Conservation (phyloP, 768 basidiomycete genomes). For the Tulasnella sp. region DNA sequence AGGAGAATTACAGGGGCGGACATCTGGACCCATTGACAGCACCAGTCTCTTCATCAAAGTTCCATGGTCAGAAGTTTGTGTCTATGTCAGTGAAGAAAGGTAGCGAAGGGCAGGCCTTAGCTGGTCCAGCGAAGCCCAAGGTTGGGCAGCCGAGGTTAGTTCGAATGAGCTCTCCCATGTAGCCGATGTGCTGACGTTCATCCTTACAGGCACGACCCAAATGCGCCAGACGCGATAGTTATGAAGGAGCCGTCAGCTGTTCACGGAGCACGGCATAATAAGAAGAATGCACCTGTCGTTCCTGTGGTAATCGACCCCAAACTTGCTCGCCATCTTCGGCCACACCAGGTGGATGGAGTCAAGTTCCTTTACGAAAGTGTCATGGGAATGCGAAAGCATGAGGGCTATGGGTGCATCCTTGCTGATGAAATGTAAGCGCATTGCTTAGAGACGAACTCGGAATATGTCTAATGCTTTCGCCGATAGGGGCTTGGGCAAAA, state of each 20-base stretch:
- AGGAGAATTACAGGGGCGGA: background rate
- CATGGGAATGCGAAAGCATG: conserved; percentile 88
- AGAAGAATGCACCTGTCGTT: conserved; percentile 62
- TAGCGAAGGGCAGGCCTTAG: background rate
- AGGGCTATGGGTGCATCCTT: conserved; percentile 87
- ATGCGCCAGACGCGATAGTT: conserved; percentile 70
- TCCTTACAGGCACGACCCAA: conserved; percentile 64
- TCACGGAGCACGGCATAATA: conserved; percentile 64
- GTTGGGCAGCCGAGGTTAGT: conserved; percentile 47
- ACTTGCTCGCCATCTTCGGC: conserved; percentile 67
- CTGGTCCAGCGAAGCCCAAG: conserved; percentile 27
- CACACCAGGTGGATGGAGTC: conserved; percentile 84
- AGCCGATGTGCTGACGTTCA: background rate
- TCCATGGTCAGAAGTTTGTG: conserved; percentile 17
- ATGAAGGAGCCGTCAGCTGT: conserved; percentile 74
- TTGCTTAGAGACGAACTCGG: background rate
- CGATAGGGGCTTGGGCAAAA: conserved; percentile 94
- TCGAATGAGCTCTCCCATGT: too few relatives aligned
- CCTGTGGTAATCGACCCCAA: conserved; percentile 89
- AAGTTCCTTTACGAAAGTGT: conserved; percentile 90
- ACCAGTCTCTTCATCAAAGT: background rate
- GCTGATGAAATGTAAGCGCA: conserved; percentile 84
- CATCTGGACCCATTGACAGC: background rate
- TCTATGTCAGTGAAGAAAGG: background rate
- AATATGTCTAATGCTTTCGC: background rate